Evolutionary conservation across 1,284 basidiomycete species (phyloP).

Genomic region (Ustilago curta): DNA sequence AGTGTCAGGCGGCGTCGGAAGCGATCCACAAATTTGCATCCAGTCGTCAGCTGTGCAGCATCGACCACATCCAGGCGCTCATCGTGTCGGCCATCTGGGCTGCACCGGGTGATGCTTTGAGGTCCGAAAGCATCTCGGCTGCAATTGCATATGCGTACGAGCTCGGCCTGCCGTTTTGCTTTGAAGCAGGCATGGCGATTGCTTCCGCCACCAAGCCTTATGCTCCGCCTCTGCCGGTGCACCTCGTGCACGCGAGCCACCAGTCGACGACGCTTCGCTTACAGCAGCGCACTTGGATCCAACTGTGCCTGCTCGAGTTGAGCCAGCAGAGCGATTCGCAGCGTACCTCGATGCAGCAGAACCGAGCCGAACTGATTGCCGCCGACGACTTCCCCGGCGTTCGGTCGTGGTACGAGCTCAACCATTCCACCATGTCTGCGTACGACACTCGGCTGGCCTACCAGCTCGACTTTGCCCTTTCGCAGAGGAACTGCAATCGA

Average conservation of each 20-base stretch:
- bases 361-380: slow-evolving; percentile 24
- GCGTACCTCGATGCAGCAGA: slow-evolving; percentile 6
- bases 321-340: slow-evolving; percentile 26
- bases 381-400: slow-evolving; percentile 24
- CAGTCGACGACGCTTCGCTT: slow-evolving; percentile 17
- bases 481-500: slow-evolving; percentile 21
- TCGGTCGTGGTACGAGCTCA: slow-evolving; percentile 28
- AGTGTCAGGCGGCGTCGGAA: slow-evolving; percentile 77
- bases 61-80: slow-evolving; percentile 85
- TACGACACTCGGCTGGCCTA: slow-evolving; percentile 38
- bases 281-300: slow-evolving; percentile 49
- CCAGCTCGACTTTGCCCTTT: slow-evolving; percentile 35
- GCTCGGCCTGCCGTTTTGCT: slow-evolving; percentile 59
- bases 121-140: slow-evolving; percentile 63
- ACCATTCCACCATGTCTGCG: slow-evolving; percentile 22
- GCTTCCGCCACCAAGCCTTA: slow-evolving; percentile 25
- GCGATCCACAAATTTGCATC: slow-evolving; percentile 77
- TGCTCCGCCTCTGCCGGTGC: slow-evolving; percentile 17
- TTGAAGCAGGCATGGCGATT: slow-evolving; percentile 22
- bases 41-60: slow-evolving; percentile 79
- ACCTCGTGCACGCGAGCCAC: slow-evolving; percentile 15
- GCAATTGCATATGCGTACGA: slow-evolving; percentile 68
- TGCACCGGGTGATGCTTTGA: slow-evolving; percentile 70
- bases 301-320: slow-evolving; percentile 40
- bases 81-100: slow-evolving; percentile 86